Evolutionary conservation across 495 filamentous ascomycete species (phyloP).

Genomic region (Penicillium tannophilum): DNA sequence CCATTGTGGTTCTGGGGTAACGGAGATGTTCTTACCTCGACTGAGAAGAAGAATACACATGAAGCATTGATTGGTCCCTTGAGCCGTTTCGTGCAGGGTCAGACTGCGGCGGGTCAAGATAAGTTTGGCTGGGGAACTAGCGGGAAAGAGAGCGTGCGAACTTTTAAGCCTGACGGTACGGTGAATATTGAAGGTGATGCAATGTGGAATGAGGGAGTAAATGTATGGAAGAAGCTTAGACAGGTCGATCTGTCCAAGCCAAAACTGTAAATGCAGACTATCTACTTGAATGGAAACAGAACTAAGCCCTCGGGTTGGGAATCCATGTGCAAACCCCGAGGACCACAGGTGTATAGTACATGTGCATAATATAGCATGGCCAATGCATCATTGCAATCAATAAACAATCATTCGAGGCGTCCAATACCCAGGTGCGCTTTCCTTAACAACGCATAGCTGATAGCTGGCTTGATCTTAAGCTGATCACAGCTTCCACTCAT

Average conservation of each 20-base stretch:
- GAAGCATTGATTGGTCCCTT: slow-evolving; percentile 46
- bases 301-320: not conserved
- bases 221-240: slow-evolving; percentile 46
- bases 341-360: not conserved
- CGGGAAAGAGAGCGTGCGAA: slow-evolving; percentile 36
- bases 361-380: not conserved
- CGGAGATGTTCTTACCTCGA: slow-evolving; percentile 36
- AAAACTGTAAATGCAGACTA: slow-evolving; percentile 7
- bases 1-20: slow-evolving; percentile 61
- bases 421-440: too few species aligned
- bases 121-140: slow-evolving; percentile 38
- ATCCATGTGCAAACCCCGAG: not conserved
- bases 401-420: too few species aligned
- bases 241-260: slow-evolving; percentile 20
- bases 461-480: not conserved
- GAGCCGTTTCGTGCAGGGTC: slow-evolving; percentile 41
- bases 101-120: slow-evolving; percentile 21
- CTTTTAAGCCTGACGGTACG: slow-evolving; percentile 45
- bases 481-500: slow-evolving; percentile 18
- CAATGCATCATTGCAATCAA: not conserved
- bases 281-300: not conserved
- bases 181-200: slow-evolving; percentile 48
- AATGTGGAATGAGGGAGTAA: slow-evolving; percentile 47
- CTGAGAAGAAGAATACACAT: slow-evolving; percentile 45
- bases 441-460: too few species aligned